A percentile compares a stretch with the other conserved stretches of the same genome.
Conservation (phyloP, 306 rosid genomes). For the Potentilla sterilis region DNA sequence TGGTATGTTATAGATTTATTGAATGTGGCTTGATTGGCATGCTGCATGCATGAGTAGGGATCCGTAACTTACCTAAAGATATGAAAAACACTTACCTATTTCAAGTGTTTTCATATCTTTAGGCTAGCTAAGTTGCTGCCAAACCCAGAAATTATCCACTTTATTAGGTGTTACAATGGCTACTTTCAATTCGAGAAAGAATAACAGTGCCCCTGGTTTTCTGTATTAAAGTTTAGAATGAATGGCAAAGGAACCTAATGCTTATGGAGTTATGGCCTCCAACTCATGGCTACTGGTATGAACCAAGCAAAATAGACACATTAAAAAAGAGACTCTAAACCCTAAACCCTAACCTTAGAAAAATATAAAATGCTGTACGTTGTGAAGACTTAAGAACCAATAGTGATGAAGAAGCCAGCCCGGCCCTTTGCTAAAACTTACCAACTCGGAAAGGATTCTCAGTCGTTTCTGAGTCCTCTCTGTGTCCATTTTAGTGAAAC, state of each 20-base stretch:
- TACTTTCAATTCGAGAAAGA: conserved; percentile 2
- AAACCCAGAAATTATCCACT: neutral
- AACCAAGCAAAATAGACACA: conserved; percentile 28
- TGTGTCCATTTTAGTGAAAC: conserved; percentile 12
- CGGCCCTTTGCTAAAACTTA: conserved; percentile 8
- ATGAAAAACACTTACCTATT: too few relatives aligned
- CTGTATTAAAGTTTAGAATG: neutral
- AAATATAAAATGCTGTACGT: neutral
- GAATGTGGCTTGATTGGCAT: neutral
- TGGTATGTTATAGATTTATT: neutral
- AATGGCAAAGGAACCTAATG: conserved; percentile 33
- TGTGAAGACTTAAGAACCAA: neutral
- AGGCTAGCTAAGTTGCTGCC: neutral
- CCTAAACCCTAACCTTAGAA: neutral
- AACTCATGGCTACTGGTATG: conserved; percentile 35
- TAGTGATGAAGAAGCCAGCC: conserved; percentile 14
- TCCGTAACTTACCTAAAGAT: too few relatives aligned
- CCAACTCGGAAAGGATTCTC: conserved; percentile 12
- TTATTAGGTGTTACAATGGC: neutral
- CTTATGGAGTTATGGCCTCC: conserved; percentile 23
- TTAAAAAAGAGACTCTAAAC: conserved; percentile 17
- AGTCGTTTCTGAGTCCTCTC: neutral
- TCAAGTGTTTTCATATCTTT: neutral
- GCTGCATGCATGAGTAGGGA: neutral
- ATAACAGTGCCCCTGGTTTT: conserved; percentile 3